Percentiles rank a stretch among this genome's conserved stretches.
phyloP scores from a whole-genome alignment of 2,329 filamentous ascomycete species.

The Alternaria sp. region DNA sequence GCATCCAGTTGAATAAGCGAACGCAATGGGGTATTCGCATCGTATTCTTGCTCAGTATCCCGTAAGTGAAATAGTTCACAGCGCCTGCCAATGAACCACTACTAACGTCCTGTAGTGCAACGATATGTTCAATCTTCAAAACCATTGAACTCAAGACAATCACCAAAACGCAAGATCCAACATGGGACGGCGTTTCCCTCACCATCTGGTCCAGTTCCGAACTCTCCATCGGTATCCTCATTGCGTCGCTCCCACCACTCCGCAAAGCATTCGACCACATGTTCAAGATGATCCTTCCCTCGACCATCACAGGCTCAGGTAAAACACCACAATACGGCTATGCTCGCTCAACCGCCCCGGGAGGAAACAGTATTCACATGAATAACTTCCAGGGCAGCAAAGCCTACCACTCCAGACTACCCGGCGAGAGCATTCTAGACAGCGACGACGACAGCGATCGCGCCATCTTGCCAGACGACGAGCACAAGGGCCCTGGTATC shows the following conservation, averaged over 20 bases:
- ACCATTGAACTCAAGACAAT: slow-evolving; percentile 36
- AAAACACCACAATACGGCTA: slow-evolving; percentile 27
- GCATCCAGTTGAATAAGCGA: slow-evolving; percentile 33
- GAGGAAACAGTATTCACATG: slow-evolving; percentile 23
- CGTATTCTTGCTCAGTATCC: slow-evolving; percentile 42
- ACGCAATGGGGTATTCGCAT: slow-evolving; percentile 42
- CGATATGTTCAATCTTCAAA: slow-evolving; percentile 43
- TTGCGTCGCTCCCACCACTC: slow-evolving; percentile 37
- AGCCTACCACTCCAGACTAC: slow-evolving; percentile 32
- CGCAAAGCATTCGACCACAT: slow-evolving; percentile 38
- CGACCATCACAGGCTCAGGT: slow-evolving; percentile 17
- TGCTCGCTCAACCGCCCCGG: slow-evolving; percentile 12
- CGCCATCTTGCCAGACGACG: slow-evolving; percentile 32
- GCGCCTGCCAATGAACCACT: no score
- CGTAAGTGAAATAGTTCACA: slow-evolving; percentile 28
- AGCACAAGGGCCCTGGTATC: slow-evolving; percentile 32
- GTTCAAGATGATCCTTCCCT: slow-evolving; percentile 30
- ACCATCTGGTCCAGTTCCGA: slow-evolving; percentile 40
- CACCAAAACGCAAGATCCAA: slow-evolving; percentile 34
- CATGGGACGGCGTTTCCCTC: slow-evolving; percentile 38
- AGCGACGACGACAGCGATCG: slow-evolving; percentile 39
- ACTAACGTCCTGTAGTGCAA: slow-evolving; percentile 29
- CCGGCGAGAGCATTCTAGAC: slow-evolving; percentile 36
- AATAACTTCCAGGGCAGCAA: slow-evolving; percentile 28
- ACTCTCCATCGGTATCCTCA: slow-evolving; percentile 33